A percentile compares a stretch with the other conserved stretches of the same genome.
Evolutionary conservation across 176 grass and related monocot species (phyloP).

Genomic region (Carex myosuroides): DNA sequence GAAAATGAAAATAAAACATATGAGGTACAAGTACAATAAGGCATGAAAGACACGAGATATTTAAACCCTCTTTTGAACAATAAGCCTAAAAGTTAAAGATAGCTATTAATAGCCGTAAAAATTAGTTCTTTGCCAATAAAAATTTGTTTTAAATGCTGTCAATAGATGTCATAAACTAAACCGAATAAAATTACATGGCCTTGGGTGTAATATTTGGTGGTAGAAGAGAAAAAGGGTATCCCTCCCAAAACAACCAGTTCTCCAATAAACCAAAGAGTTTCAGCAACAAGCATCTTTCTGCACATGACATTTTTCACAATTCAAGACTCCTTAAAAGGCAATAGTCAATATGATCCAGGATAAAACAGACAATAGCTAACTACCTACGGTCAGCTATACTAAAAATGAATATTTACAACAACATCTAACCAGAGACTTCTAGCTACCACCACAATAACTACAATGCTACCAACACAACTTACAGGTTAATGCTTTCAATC

Average conservation of each 20-base stretch:
- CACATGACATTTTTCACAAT: neutral
- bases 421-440: slow-evolving; percentile 6
- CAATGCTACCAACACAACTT: slow-evolving; percentile 11
- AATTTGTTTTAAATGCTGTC: no score
- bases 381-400: slow-evolving; percentile 19
- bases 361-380: slow-evolving; percentile 12
- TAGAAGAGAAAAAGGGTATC: neutral
- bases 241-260: neutral
- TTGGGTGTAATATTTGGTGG: neutral
- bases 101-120: no score
- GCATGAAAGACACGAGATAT: no score
- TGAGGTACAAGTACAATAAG: no score
- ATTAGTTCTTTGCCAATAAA: no score
- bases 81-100: no score
- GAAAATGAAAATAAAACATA: no score
- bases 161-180: no score
- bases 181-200: neutral
- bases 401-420: slow-evolving; percentile 8
- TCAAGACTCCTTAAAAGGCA: neutral
- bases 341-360: neutral
- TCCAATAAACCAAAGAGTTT: no score
- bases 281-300: neutral
- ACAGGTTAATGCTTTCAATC: slow-evolving; percentile 2
- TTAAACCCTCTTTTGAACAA: no score
- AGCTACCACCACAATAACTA: neutral